Evolutionary conservation across 1,284 basidiomycete species (phyloP).

Genomic region (Cryptococcus jaspeensis): DNA sequence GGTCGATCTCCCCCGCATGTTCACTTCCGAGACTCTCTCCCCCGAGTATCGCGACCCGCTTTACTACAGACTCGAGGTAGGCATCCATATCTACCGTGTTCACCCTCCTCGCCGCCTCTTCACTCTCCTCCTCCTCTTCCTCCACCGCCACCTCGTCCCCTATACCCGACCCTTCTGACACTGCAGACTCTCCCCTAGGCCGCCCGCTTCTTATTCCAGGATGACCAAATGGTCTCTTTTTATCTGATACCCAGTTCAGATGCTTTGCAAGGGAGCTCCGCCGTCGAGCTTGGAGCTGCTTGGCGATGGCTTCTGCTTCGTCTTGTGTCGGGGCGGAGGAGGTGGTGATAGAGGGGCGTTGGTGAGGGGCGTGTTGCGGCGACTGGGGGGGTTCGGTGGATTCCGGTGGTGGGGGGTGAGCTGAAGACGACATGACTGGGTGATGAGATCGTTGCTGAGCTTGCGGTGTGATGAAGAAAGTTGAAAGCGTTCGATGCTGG

Average conservation of each 20-base stretch:
- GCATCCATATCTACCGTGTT: constrained; percentile 17
- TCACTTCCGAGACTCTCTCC: constrained; percentile 27
- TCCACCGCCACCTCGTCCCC: constrained; percentile 8
- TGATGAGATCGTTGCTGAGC: no score
- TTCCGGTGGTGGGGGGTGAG: no score
- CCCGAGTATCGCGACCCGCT: constrained; percentile 16
- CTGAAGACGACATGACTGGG: no score
- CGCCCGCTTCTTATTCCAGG: background rate
- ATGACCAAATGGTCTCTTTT: background rate
- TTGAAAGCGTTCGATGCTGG: background rate
- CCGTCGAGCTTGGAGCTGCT: constrained; percentile 7
- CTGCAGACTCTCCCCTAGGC: background rate
- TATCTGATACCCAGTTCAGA: background rate
- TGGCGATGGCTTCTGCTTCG: constrained; percentile 12
- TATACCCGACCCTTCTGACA: background rate
- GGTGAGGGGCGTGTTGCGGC: no score
- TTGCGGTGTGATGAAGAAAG: no score
- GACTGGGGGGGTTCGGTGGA: no score
- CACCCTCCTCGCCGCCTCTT: constrained; percentile 3
- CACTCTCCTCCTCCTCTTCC: constrained; percentile 9
- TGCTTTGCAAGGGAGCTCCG: constrained; percentile 4
- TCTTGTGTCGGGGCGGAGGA: background rate
- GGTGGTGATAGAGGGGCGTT: no score
- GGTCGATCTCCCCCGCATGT: constrained; percentile 63
- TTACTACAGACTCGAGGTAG: constrained; percentile 11